Conservation (phyloP, 1,139 yeast genomes). For the Geotrichum europaeum region DNA sequence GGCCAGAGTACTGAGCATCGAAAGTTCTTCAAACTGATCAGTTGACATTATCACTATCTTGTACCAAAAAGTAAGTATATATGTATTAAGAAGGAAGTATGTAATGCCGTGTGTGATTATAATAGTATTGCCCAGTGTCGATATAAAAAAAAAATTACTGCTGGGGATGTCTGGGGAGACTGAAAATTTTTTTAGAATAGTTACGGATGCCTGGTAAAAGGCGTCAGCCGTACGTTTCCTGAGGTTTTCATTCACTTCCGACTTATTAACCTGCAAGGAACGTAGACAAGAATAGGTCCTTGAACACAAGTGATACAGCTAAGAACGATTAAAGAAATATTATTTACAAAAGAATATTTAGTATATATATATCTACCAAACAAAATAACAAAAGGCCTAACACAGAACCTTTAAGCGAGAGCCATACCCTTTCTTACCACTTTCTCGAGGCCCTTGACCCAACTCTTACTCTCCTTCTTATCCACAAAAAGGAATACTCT, state of each 20-base stretch:
- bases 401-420: slow-evolving; percentile 8
- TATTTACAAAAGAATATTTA: neutral
- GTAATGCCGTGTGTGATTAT: neutral
- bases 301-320: too few species aligned
- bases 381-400: neutral
- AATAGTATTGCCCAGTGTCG: neutral
- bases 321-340: neutral
- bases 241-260: too few species aligned
- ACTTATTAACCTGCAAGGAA: too few species aligned
- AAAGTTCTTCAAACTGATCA: slow-evolving; percentile 1
- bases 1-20: neutral
- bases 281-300: too few species aligned
- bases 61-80: too few species aligned
- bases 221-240: neutral
- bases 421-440: slow-evolving; percentile 46
- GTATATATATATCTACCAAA: neutral
- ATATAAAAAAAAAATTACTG: neutral
- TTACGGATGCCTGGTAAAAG: neutral
- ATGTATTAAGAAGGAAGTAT: too few species aligned
- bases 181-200: neutral
- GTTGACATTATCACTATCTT: neutral
- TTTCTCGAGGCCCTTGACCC: slow-evolving; percentile 80
- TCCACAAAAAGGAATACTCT: slow-evolving; percentile 73
- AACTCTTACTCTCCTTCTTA: slow-evolving; percentile 58
- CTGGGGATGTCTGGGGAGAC: neutral